Percentiles rank a stretch among this genome's conserved stretches.
phyloP scores from a whole-genome alignment of 805 yeast genomes.

The Metahyphopichia silvanorum region DNA sequence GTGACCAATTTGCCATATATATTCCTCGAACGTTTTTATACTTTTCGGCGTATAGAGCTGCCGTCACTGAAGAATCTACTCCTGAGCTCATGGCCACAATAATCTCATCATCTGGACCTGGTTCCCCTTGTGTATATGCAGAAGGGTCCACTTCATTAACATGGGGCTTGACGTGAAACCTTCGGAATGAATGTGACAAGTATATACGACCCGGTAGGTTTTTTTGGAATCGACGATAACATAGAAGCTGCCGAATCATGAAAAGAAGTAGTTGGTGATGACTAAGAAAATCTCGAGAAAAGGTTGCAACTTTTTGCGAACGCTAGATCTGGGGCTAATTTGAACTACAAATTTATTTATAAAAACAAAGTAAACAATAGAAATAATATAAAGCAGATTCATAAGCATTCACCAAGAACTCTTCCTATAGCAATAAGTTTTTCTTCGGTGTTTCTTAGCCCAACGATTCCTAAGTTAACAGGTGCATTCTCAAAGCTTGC shows the following conservation, averaged over 20 bases:
- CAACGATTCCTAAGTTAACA: slow-evolving; percentile 14
- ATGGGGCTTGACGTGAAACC: not conserved
- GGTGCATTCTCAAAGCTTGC: slow-evolving; percentile 13
- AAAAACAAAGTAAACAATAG: too few species aligned
- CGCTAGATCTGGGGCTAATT: not conserved
- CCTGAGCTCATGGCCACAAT: slow-evolving; percentile 95
- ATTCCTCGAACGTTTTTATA: slow-evolving; percentile 70
- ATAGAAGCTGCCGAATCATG: too few species aligned
- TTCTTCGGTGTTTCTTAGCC: slow-evolving; percentile 16
- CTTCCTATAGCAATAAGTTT: slow-evolving; percentile 13
- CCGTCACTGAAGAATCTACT: slow-evolving; percentile 90
- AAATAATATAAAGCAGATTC: not conserved
- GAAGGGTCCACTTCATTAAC: slow-evolving; percentile 2
- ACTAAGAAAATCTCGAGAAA: too few species aligned
- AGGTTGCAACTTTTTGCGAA: too few species aligned
- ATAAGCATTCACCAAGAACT: slow-evolving; percentile 1
- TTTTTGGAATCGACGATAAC: too few species aligned
- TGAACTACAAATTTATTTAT: not conserved
- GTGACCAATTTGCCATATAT: slow-evolving; percentile 92
- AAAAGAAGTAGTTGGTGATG: too few species aligned
- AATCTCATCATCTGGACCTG: slow-evolving; percentile 54
- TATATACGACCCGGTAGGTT: too few species aligned
- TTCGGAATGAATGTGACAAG: too few species aligned
- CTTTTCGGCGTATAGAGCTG: slow-evolving; percentile 57
- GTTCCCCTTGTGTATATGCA: slow-evolving; percentile 39